Base-by-base conservation (phyloP, 139 green algal genomes). In the Chlamydomonas incerta region DNA sequence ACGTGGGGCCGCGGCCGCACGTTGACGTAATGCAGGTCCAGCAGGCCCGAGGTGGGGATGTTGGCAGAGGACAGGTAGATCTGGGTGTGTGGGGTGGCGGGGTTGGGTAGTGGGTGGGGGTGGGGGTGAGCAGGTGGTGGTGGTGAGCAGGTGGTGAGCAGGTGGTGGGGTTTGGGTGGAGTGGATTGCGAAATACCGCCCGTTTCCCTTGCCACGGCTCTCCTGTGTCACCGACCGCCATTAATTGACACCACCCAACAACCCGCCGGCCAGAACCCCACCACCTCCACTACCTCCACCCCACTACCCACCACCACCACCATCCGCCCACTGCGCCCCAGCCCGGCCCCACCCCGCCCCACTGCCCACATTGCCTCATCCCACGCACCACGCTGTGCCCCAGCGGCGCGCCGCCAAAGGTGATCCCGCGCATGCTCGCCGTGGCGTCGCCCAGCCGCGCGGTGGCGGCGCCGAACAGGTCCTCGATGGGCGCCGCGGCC, bases 31-130 rank as follows among this genome's bases (percentile, higher is more conserved):
- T 81, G 84, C 55, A 75, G 67, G 33, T 82, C 68, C 28, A 88
- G 34, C 26, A 66, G 37, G 26, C 84, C 84, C 0, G 41, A 31
- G 58, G 55, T 74, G 18, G 84, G 84, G 23, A 88, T 74, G 50
- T 85, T 82, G 74, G 84, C 80, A 14, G 84, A 85, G 58, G 46
- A 63, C n/a, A 88, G 58, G 74, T 80, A 88, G 74, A 88, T 88
- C 83, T 88, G 83, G 33, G 57, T 0, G 26, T 41, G 63, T 0
- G 21, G 69, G 18, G 28, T 28, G 24, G 58, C 10, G 20, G 58
- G 28, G 35, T 14, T 28, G 58, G 35, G 41, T 4, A 13, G 60
- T 9, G 29, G n/a, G 72, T 10, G 31, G 72, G 70, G 26, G 37
- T 31, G 28, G 35, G 69, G 35, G 34, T n/a, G n/a, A n/a, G n/a